A percentile compares a stretch with the other conserved stretches of the same genome.
Conservation (phyloP, 495 filamentous ascomycete species). For the Trichoderma erinaceum region DNA sequence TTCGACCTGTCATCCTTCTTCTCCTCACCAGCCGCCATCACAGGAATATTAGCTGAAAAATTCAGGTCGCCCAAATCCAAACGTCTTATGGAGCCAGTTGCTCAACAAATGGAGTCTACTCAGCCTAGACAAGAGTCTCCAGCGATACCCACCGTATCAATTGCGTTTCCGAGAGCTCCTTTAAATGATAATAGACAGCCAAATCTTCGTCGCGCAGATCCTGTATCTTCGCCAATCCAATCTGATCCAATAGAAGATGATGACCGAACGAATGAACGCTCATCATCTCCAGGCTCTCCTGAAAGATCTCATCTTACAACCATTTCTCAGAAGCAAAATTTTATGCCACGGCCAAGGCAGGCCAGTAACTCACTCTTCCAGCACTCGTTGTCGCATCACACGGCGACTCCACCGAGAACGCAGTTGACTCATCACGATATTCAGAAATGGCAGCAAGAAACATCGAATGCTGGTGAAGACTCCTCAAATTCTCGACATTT, state of each 20-base stretch:
- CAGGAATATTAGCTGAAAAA: constrained; percentile 21
- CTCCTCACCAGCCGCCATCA: constrained; percentile 40
- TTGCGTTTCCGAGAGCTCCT: constrained; percentile 28
- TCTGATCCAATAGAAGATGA: constrained; percentile 20
- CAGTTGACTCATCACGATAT: constrained; percentile 17
- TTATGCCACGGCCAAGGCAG: constrained; percentile 40
- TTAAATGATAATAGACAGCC: constrained; percentile 23
- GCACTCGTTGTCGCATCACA: constrained; percentile 17
- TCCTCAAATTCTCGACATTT: constrained; percentile 15
- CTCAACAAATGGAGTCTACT: constrained; percentile 11
- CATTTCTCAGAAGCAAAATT: constrained; percentile 46
- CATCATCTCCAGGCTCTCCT: constrained; percentile 27
- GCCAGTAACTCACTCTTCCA: constrained; percentile 31
- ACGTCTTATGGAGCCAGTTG: background rate
- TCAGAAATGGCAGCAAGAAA: constrained; percentile 23
- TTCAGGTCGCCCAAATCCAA: background rate
- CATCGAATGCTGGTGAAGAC: constrained; percentile 16
- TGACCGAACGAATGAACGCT: constrained; percentile 14
- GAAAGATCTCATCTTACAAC: constrained; percentile 23
- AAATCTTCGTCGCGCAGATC: constrained; percentile 14
- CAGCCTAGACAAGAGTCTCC: background rate
- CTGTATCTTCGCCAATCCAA: constrained; percentile 20
- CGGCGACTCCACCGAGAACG: constrained; percentile 15
- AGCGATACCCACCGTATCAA: background rate
- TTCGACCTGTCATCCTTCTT: constrained; percentile 41